A percentile compares a stretch with the other conserved stretches of the same genome.
Conservation (phyloP, 148 eudicot species). For the Rhododendron mucronatum region DNA sequence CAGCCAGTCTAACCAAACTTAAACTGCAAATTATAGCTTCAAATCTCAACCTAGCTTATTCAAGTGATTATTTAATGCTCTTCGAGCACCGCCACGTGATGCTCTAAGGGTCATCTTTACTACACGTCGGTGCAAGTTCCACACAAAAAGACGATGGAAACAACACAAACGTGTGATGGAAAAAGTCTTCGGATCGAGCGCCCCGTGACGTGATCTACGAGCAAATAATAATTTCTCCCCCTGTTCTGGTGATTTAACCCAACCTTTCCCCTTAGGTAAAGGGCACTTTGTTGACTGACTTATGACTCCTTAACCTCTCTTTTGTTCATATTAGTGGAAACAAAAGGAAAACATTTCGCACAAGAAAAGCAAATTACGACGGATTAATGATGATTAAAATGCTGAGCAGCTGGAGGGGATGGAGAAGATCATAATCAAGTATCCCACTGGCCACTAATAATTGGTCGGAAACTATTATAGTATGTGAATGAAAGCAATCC, state of each 20-base stretch:
- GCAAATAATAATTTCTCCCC: too few relatives aligned
- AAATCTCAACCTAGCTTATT: neutral
- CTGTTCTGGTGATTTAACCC: slow-evolving; percentile 7
- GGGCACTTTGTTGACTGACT: slow-evolving; percentile 13
- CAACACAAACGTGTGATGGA: too few relatives aligned
- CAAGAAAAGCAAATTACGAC: neutral
- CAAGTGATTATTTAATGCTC: neutral
- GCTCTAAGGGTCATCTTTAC: too few relatives aligned
- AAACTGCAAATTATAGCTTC: neutral
- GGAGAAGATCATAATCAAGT: neutral
- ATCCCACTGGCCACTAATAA: neutral
- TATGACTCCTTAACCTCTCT: neutral
- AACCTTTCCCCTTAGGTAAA: slow-evolving; percentile 1
- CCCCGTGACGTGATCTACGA: neutral
- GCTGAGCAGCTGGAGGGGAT: slow-evolving; percentile 15
- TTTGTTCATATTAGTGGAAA: slow-evolving; percentile 9
- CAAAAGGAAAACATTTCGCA: neutral
- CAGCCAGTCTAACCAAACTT: neutral
- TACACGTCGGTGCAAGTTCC: too few relatives aligned
- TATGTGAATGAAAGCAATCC: neutral
- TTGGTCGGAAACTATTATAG: neutral
- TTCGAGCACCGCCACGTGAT: too few relatives aligned
- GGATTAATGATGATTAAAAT: neutral
- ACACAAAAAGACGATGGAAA: neutral
- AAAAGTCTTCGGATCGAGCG: neutral